Base-by-base conservation (phyloP, 139 green algal genomes). In the Raphidocelis subcapitata region DNA sequence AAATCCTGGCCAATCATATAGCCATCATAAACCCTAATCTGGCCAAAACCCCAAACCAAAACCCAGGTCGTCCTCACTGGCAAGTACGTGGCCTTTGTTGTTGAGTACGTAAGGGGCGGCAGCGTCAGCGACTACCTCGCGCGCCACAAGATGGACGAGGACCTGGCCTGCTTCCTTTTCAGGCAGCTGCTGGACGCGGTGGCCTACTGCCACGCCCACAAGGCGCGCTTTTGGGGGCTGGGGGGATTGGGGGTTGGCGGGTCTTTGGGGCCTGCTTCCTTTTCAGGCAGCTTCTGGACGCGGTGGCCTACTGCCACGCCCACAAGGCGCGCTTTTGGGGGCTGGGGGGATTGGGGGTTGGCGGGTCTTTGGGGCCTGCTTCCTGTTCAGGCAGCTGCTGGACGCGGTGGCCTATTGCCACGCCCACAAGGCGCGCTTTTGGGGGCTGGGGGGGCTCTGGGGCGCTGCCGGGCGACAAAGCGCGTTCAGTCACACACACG, bases 311-410 rank as follows among this genome's bases (percentile, higher is more conserved):
- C 70, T 76, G 70, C 28, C 3, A 49, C 41, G 12, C 8, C 8
- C 41, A 49, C 41, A 49, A 49, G 41, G 41, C 12, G n/a, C n/a
- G n/a, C n/a, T n/a, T n/a, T n/a, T n/a, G n/a, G n/a, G n/a, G n/a
- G n/a, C n/a, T n/a, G n/a, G n/a, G n/a, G n/a, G n/a, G n/a, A n/a
- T n/a, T n/a, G n/a, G n/a, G n/a, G n/a, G n/a, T n/a, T n/a, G n/a
- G n/a, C n/a, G n/a, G n/a, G n/a, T n/a, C n/a, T n/a, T n/a, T n/a
- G n/a, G n/a, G 15, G 70, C 70, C 1, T 44, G 70, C 51, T 76
- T 69, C 46, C 62, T 76, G n/a, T 75, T 75, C 69, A 75, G 41
- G 69, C 69, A 75, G 69, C 57, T 75, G 28, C 57, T 75, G 57
- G 70, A 46, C 20, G 70, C 70, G 14, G 62, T 76, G 10, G 28